Base-by-base conservation (phyloP, 2,329 filamentous ascomycete genomes). In the Hypoxylon sp. region DNA sequence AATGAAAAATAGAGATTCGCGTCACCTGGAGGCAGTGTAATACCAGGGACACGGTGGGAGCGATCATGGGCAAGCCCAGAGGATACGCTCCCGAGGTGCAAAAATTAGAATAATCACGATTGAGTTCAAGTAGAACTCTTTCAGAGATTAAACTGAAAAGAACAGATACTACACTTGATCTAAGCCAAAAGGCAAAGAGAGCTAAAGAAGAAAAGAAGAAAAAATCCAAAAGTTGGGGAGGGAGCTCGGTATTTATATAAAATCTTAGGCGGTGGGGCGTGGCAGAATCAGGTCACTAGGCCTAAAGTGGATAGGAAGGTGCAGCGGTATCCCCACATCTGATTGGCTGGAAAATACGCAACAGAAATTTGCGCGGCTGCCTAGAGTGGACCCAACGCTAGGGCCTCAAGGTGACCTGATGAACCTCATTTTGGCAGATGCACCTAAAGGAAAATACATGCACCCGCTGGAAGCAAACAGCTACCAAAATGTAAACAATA, bases 141-240 rank as follows among this genome's bases (percentile, higher is more conserved):
- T 70, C 68, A 70, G 68, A 68, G 64, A 68, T 70, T 70, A 70
- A 70, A 70, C 68, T 70, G 68, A 70, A 70, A 70, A 70, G 68
- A 70, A 70, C 68, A 70, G 67, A 70, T 70, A 70, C 67, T 70
- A 70, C 67, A 70, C 67, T 70, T 70, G 67, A 70, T 70, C 67
- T 70, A 70, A 70, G 67, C 67, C 67, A 70, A 67, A 70, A 70
- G 67, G 67, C 67, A 70, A 70, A 70, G 67, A 70, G 67, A 70
- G 64, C 64, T 70, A 33, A 60, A 31, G 68, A 70, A 64, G 52
- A 67, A 70, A 68, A 24, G 52, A 53, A 68, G 10, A 52, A 46
- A 60, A 59, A 19, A n/a, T 24, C 10, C 3, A 63, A 42, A 67
- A 19, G 3, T 3, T 11, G 0, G 52, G 33, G 33, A 26, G 47